Evolutionary conservation across 176 grass and related monocot species (phyloP).

Genomic region (Oryza officinalis): DNA sequence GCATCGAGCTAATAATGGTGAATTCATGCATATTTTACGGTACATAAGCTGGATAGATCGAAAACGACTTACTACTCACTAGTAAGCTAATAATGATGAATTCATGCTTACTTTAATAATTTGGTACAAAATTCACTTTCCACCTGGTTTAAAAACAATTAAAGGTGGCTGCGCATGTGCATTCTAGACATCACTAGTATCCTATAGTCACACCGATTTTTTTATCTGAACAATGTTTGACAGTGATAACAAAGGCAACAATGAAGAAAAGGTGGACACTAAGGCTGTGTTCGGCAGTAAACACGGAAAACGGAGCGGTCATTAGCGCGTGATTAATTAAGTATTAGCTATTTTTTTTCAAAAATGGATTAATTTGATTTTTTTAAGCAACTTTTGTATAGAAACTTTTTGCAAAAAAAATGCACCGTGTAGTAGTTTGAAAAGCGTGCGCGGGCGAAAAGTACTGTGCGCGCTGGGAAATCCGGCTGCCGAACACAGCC

Average conservation of each 20-base stretch:
- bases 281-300: too few species aligned
- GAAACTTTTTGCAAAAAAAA: too few species aligned
- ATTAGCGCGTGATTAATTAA: too few species aligned
- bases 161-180: not conserved
- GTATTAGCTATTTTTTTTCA: too few species aligned
- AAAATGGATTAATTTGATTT: too few species aligned
- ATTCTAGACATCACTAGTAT: not conserved
- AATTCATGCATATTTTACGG: not conserved
- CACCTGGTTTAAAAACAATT: not conserved
- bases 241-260: not conserved
- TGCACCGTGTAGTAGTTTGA: too few species aligned
- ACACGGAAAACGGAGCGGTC: too few species aligned
- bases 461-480: too few species aligned
- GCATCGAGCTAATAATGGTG: not conserved
- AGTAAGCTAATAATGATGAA: not conserved
- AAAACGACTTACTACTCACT: not conserved
- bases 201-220: not conserved
- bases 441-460: too few species aligned
- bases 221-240: constrained; percentile 6
- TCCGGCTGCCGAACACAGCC: too few species aligned
- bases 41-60: not conserved
- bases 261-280: not conserved
- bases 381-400: too few species aligned
- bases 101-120: too few species aligned
- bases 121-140: not conserved